Evolutionary conservation across 352 stramenopile species (phyloP), one percentile per base, ranked within the genome.

Genomic region (Globisporangium irregulare): DNA sequence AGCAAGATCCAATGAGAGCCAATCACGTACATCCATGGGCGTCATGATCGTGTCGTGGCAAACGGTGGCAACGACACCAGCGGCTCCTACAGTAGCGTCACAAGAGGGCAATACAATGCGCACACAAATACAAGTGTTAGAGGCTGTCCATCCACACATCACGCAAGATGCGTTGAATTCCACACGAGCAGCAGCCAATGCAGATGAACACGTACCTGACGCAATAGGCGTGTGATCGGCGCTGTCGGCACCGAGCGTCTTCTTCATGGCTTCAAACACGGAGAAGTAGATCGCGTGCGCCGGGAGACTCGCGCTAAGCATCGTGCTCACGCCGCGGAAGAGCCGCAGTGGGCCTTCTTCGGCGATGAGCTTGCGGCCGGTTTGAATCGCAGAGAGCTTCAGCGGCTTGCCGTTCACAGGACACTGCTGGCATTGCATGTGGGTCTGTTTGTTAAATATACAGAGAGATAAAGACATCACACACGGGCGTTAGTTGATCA

Each of bases 31-130:
- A 84, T 99, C 97, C 84, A 99, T 96, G 9, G 98, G 97, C 9
- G 96, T 99, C 95, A 99, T 99, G 64, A 99, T 96, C 32, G 95
- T 77, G 77, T 99, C 98, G 76, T 99, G 97, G n/a, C 90, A 90
- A 25, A 99, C 84, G 0, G 96, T 98, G 1, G 97, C 97, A 3
- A 97, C 77, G 1, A 97, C 97, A 36, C 97, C 98, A 0, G 96
- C 93, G 24, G 95, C 75, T 59, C 87, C 89, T 74, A 53, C 5
- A 24, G 72, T 1, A 57, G 14, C 24, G 20, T 20, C 50, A 29
- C 50, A 32, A 32, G 2, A 8, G 2, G 15, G 27, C 27, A 29
- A 29, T 29, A 36, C 24, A 53, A 62, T 57, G 25, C 46, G n/a
- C 14, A 22, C 8, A 24, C n/a, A 24, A 6, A n/a, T 12, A 43